These are phyloP conservation scores for Fusarium graminum DNA, from an alignment of 2,329 filamentous ascomycete genomes.

Conservation along the genomic window DNA sequence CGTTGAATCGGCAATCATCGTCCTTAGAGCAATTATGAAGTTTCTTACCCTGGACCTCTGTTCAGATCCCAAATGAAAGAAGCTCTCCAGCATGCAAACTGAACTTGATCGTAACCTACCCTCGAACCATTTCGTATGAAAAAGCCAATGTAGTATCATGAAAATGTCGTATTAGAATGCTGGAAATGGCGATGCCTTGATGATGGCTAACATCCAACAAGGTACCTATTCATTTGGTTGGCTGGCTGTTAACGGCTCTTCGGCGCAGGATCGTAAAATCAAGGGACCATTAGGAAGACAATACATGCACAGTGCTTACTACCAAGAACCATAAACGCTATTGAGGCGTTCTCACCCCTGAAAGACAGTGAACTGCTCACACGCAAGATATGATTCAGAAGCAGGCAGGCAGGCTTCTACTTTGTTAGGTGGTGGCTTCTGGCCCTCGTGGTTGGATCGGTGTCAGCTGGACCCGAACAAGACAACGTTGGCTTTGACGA, in stretches of 20 bases:
- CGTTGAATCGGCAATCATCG: too few relatives aligned
- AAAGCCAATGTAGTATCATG: too few relatives aligned
- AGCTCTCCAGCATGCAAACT: too few relatives aligned
- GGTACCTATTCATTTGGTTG: not conserved
- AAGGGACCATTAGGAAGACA: constrained; percentile 1
- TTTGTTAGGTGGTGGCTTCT: constrained; percentile 1
- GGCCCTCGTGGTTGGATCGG: constrained; percentile 18
- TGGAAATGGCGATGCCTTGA: not conserved
- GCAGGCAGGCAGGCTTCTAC: not conserved
- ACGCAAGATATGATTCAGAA: not conserved
- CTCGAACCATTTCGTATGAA: too few relatives aligned
- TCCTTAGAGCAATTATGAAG: too few relatives aligned
- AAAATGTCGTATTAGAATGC: too few relatives aligned
- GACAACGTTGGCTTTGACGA: constrained; percentile 32
- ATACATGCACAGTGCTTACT: constrained; percentile 20
- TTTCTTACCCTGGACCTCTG: too few relatives aligned
- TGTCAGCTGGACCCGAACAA: constrained; percentile 20
- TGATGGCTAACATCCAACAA: not conserved
- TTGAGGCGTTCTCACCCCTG: constrained; percentile 5
- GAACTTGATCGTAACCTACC: too few relatives aligned
- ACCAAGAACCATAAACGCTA: constrained; percentile 6
- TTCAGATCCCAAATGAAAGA: too few relatives aligned
- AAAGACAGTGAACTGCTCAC: not conserved
- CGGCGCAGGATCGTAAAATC: not conserved
- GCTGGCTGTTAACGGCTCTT: not conserved